Conservation (phyloP, 352 stramenopile species). For the Albugo candida region DNA sequence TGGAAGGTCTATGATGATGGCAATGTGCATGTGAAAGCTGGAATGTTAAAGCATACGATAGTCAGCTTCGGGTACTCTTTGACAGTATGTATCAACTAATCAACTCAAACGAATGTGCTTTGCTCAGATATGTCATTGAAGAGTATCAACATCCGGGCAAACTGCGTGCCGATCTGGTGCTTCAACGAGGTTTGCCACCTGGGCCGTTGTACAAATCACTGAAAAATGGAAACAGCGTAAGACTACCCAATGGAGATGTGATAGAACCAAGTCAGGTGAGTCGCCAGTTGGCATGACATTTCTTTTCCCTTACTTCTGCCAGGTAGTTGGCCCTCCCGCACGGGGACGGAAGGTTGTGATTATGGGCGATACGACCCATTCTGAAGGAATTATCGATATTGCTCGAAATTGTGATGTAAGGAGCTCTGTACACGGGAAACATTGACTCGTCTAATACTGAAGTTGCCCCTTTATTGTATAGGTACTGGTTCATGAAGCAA, state of each 20-base stretch:
- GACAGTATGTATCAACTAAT: not conserved
- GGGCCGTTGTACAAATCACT: constrained; percentile 81
- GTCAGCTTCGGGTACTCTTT: constrained; percentile 47
- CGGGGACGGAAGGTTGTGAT: constrained; percentile 58
- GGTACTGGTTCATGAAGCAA: constrained; percentile 79
- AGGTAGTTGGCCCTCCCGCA: constrained; percentile 38
- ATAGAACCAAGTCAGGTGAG: constrained; percentile 67
- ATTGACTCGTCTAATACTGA: not conserved
- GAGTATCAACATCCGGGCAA: constrained; percentile 60
- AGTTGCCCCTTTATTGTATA: constrained; percentile 4
- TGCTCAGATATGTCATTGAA: constrained; percentile 50
- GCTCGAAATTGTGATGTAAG: constrained; percentile 52
- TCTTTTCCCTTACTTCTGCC: not conserved
- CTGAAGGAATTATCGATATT: constrained; percentile 56
- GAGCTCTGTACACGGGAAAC: not conserved
- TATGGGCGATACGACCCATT: constrained; percentile 53
- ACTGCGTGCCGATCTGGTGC: constrained; percentile 67
- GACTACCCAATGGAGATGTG: constrained; percentile 46
- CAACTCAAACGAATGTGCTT: not conserved
- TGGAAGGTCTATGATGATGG: constrained; percentile 63
- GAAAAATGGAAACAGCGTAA: constrained; percentile 74
- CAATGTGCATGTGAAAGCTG: constrained; percentile 34
- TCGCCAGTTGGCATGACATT: not conserved
- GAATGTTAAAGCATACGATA: constrained; percentile 54
- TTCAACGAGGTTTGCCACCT: constrained; percentile 53